Evolutionary conservation across 2,329 filamentous ascomycete species (phyloP).

Genomic region (Macrophomina phaseolina): DNA sequence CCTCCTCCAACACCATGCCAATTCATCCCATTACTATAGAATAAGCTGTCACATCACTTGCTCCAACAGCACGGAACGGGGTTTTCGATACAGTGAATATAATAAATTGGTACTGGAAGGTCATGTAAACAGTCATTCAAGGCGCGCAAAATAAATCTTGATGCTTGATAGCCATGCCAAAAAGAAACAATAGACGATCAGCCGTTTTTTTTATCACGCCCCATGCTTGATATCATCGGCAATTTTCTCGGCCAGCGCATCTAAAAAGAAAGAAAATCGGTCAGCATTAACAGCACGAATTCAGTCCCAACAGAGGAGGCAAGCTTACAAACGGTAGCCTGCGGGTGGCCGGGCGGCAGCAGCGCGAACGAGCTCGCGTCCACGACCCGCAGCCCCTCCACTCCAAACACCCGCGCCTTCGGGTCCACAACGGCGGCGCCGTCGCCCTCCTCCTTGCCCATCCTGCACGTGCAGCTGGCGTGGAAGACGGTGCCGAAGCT

Average conservation of each 20-base stretch:
- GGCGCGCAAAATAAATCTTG: too few relatives aligned
- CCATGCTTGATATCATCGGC: not conserved
- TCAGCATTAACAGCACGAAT: constrained; percentile 14
- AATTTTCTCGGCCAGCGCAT: constrained; percentile 14
- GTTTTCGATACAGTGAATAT: too few relatives aligned
- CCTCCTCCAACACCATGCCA: too few relatives aligned
- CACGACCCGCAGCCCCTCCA: constrained; percentile 34
- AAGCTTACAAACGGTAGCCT: constrained; percentile 5
- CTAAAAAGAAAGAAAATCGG: not conserved
- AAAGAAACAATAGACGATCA: too few relatives aligned
- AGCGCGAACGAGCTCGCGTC: constrained; percentile 31
- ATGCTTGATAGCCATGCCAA: too few relatives aligned
- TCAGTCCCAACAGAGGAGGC: not conserved
- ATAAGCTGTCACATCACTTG: too few relatives aligned
- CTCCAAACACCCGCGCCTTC: constrained; percentile 33
- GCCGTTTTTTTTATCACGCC: too few relatives aligned
- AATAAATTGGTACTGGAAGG: too few relatives aligned
- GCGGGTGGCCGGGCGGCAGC: constrained; percentile 30
- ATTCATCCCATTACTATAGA: too few relatives aligned
- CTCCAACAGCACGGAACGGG: too few relatives aligned
- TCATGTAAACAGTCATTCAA: too few relatives aligned
- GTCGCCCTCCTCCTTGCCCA: not conserved
- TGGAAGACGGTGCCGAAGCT: constrained; percentile 9
- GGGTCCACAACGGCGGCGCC: constrained; percentile 33
- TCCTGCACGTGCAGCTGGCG: constrained; percentile 6